These are phyloP conservation scores for Claviceps pusilla DNA, from an alignment of 2,329 filamentous ascomycete genomes.

Conservation along the genomic window DNA sequence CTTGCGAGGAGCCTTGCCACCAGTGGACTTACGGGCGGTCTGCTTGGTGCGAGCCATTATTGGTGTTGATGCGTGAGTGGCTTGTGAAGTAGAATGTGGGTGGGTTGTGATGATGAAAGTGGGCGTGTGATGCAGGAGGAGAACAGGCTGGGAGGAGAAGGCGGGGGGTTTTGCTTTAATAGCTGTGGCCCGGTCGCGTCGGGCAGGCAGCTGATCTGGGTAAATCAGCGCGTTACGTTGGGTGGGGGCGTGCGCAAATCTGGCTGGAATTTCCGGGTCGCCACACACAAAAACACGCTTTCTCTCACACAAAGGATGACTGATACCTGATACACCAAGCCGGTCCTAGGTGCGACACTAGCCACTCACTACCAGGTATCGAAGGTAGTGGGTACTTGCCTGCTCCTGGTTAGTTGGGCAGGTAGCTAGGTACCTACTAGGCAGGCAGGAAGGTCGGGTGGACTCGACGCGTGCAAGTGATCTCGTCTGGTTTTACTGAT, in stretches of 20 bases:
- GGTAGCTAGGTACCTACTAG: too few species aligned
- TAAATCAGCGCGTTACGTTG: conserved; percentile 6
- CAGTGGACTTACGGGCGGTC: conserved; percentile 60
- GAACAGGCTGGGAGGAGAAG: conserved; percentile 21
- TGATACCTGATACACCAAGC: not conserved
- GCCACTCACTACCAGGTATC: too few species aligned
- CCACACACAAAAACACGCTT: not conserved
- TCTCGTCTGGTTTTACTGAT: too few species aligned
- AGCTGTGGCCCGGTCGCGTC: conserved; percentile 17
- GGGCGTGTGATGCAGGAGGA: conserved; percentile 24
- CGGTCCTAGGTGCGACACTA: too few species aligned
- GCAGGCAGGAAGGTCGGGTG: too few species aligned
- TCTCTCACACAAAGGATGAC: too few species aligned
- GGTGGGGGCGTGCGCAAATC: conserved; percentile 9
- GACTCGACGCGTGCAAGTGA: too few species aligned
- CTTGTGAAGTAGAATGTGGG: conserved; percentile 2
- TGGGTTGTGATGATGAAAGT: not conserved
- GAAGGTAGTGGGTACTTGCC: too few species aligned
- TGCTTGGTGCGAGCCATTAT: conserved; percentile 53
- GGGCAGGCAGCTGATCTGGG: conserved; percentile 25
- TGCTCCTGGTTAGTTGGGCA: too few species aligned
- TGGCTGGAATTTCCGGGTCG: conserved; percentile 6
- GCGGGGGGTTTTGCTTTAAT: conserved; percentile 32
- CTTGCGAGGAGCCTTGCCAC: conserved; percentile 74
- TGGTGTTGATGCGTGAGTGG: conserved; percentile 16